Evolutionary conservation across 441 rosid genomes (phyloP), one percentile per base, ranked within the genome.

Genomic region (Populus hybrid): DNA sequence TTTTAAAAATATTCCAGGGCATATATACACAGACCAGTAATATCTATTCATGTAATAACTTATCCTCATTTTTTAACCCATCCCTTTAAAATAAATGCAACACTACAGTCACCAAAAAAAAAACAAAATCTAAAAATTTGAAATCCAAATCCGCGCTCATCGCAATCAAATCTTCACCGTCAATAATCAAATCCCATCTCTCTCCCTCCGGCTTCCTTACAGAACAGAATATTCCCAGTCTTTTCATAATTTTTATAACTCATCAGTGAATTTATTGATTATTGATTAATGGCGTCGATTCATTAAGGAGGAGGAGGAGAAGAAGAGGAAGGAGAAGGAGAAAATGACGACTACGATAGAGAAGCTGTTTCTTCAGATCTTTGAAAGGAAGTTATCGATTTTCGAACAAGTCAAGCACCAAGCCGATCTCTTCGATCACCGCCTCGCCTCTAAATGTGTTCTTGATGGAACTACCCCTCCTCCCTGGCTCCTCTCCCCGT

Each of bases 381-480:
- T 92, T 79, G 98, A 92, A 83, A 85, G 89, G 84, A 92, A 90
- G 89, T 85, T 81, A 78, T 79, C 86, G 78, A 88, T 90, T 77
- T 78, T 93, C 61, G 92, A 88, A 66, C 89, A 88, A 77, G 88
- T 87, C n/a, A 86, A 83, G 88, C 89, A 89, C 74, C 92, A 87
- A 78, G 80, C 83, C 57, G 85, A 84, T 64, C 91, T 84, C 78
- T 89, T 86, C 79, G 98, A 95, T 70, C 89, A 86, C 9, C 89
- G 87, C 65, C 92, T 92, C 82, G 95, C 94, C 76, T 85, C 92
- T 72, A 89, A 83, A 3, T 92, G 95, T 70, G 82, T 92, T 78
- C 85, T 95, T 34, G 85, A 87, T 38, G 97, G 95, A 76, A 71
- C 92, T 12, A 63, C 85, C 59, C 95, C 95, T 83, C 99, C 98